phyloP scores from a whole-genome alignment of 768 basidiomycete genomes.

The Hericium coralloides region DNA sequence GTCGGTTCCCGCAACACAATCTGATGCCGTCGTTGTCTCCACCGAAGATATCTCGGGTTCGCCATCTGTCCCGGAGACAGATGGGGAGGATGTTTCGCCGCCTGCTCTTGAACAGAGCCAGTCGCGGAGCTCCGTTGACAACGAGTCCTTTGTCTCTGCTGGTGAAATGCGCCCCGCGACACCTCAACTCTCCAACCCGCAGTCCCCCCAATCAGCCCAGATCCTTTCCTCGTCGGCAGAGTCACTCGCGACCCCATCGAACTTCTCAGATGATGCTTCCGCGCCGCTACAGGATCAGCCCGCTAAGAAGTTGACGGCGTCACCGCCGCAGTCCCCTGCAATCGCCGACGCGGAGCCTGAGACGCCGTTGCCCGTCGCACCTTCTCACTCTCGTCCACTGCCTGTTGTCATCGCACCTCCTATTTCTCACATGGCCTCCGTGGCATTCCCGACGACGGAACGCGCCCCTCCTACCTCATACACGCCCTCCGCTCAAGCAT shows the following conservation, averaged over 20 bases:
- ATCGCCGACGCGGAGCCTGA: constrained; percentile 22
- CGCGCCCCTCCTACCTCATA: constrained; percentile 14
- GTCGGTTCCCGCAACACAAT: not conserved
- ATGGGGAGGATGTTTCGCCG: not conserved
- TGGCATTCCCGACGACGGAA: constrained; percentile 39
- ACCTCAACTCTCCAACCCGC: constrained; percentile 9
- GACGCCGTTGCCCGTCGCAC: constrained; percentile 20
- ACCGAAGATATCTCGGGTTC: not conserved
- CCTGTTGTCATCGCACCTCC: constrained; percentile 14
- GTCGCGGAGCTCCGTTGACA: constrained; percentile 2
- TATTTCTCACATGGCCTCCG: constrained; percentile 13
- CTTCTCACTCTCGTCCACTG: constrained; percentile 17
- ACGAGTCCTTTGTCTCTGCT: constrained; percentile 5
- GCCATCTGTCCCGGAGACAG: not conserved
- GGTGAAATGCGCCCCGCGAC: constrained; percentile 11
- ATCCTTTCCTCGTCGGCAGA: constrained; percentile 10
- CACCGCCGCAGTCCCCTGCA: constrained; percentile 3
- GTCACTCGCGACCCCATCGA: constrained; percentile 13
- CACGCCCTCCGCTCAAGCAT: constrained; percentile 27
- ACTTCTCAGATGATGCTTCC: constrained; percentile 8
- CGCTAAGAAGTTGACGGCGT: not conserved
- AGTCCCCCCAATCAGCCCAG: constrained; percentile 8
- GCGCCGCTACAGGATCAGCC: constrained; percentile 1
- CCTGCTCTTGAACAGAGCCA: not conserved
- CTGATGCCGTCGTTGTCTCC: not conserved